Percentiles rank a stretch among this genome's conserved stretches.
Evolutionary conservation across 441 rosid genomes (phyloP).

Genomic region (Sinapis alba): DNA sequence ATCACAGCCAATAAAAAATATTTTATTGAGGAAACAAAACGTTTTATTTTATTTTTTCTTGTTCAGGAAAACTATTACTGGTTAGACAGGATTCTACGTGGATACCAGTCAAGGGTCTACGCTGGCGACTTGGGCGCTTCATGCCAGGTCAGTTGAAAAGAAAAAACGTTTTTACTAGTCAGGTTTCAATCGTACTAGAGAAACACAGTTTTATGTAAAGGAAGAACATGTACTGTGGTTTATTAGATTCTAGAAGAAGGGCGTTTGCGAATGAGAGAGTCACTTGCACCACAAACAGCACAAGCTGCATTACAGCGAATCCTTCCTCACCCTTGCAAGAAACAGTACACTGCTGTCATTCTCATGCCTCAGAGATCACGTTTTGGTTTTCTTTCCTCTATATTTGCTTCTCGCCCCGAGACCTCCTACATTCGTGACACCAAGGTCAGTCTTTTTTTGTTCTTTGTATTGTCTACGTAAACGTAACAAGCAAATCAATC

Average conservation of each 20-base stretch:
- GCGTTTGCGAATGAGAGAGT: conserved; percentile 66
- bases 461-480: background rate
- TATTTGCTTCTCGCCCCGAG: conserved; percentile 33
- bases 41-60: conserved; percentile 23
- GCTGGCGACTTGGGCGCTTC: conserved; percentile 70
- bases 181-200: background rate
- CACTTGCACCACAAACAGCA: conserved; percentile 60
- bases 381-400: conserved; percentile 52
- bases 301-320: conserved; percentile 66
- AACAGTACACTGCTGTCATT: conserved; percentile 80
- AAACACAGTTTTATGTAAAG: background rate
- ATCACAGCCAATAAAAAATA: background rate
- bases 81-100: conserved; percentile 76
- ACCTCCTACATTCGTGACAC: background rate
- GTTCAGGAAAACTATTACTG: conserved; percentile 88
- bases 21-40: background rate
- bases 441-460: background rate
- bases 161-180: background rate
- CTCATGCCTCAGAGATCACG: conserved; percentile 76
- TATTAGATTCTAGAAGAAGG: conserved; percentile 80
- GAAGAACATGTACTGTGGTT: conserved; percentile 3
- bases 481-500: background rate
- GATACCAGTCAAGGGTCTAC: conserved; percentile 89
- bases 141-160: conserved; percentile 57
- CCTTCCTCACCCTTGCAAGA: conserved; percentile 81